A percentile compares a stretch with the other conserved stretches of the same genome.
phyloP scores from a whole-genome alignment of 768 basidiomycete genomes.

The Termitomyces sp. region DNA sequence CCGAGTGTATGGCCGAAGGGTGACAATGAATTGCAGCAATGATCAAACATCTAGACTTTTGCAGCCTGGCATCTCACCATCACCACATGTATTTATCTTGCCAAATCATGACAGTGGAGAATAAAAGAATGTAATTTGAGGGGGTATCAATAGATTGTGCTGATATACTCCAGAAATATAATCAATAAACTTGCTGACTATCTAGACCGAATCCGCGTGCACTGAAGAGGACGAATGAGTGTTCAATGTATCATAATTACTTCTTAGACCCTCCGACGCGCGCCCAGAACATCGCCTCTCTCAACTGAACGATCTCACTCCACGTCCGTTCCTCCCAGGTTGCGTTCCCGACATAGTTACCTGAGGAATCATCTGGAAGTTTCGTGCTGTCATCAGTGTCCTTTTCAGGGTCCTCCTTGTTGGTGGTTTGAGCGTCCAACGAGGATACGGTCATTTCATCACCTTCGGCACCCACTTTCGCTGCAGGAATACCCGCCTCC shows the following conservation, averaged over 20 bases:
- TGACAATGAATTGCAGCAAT: neutral
- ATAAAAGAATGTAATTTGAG: neutral
- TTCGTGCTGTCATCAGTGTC: constrained; percentile 7
- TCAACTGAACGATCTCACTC: constrained; percentile 68
- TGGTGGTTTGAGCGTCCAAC: neutral
- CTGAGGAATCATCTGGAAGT: constrained; percentile 19
- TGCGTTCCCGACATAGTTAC: constrained; percentile 52
- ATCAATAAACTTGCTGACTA: neutral
- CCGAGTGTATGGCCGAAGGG: neutral
- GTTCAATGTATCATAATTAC: constrained; percentile 5
- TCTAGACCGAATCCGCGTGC: neutral
- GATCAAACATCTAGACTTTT: neutral
- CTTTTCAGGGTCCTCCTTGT: constrained; percentile 9
- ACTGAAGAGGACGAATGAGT: neutral
- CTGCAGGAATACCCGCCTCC: neutral
- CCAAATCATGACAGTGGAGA: too few species aligned
- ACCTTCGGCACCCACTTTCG: neutral
- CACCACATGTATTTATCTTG: neutral
- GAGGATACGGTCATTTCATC: neutral
- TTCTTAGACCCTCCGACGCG: constrained; percentile 51
- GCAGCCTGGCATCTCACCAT: neutral
- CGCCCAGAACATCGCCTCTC: constrained; percentile 87
- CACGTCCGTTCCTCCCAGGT: constrained; percentile 87
- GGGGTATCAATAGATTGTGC: constrained; percentile 7
- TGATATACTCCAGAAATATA: constrained; percentile 5